These are phyloP conservation scores for Tuber melanosporum DNA, from an alignment of 495 filamentous ascomycete genomes.

Conservation along the genomic window DNA sequence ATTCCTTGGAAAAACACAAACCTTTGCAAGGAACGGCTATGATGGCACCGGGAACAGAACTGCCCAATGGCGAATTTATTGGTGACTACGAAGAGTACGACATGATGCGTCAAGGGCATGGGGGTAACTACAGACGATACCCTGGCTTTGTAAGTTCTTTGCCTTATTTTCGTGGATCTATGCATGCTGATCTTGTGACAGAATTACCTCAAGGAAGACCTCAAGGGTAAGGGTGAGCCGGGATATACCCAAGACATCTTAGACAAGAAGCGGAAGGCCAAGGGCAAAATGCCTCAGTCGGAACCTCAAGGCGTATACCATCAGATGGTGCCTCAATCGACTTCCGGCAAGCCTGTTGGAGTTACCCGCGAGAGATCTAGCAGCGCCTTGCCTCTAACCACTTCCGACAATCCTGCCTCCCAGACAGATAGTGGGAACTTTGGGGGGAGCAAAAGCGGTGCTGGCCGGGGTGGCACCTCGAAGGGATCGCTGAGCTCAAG, in stretches of 20 bases:
- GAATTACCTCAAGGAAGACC: conserved; percentile 63
- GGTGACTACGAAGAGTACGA: conserved; percentile 73
- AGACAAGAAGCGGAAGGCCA: conserved; percentile 50
- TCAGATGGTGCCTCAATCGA: conserved; percentile 21
- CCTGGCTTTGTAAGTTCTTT: conserved; percentile 55
- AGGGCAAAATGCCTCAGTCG: conserved; percentile 22
- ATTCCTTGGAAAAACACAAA: conserved; percentile 66
- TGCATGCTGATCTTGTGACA: conserved; percentile 36
- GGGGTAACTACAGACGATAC: conserved; percentile 64
- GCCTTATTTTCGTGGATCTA: background rate
- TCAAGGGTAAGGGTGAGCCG: conserved; percentile 77
- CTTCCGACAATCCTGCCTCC: conserved; percentile 4
- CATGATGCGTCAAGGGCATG: conserved; percentile 62
- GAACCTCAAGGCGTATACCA: conserved; percentile 23
- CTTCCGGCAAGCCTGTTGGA: background rate
- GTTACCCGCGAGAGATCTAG: background rate
- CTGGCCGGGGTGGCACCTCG: conserved; percentile 7
- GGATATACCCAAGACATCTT: conserved; percentile 61
- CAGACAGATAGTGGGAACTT: conserved; percentile 4
- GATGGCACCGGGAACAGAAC: conserved; percentile 64
- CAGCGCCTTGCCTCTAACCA: background rate
- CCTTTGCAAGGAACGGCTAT: conserved; percentile 78
- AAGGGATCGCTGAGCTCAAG: conserved; percentile 23
- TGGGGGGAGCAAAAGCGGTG: conserved; percentile 23
- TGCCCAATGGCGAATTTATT: conserved; percentile 61